Base-by-base conservation (phyloP, 257 asterid genomes). In the Ilex asprella region DNA sequence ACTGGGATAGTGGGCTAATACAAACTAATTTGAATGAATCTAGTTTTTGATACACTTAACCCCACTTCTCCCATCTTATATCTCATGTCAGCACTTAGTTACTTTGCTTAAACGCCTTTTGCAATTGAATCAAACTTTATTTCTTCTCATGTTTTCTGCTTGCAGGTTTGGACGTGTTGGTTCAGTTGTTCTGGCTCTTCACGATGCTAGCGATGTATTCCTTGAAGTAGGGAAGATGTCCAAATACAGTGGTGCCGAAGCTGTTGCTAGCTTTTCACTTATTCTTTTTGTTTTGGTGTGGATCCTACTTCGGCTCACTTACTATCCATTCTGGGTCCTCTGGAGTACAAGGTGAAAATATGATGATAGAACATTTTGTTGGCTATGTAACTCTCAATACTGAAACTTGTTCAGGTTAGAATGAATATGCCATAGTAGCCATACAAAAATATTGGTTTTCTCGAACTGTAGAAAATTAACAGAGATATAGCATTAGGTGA, bases 141-240 rank as follows among this genome's bases (percentile, higher is more conserved):
- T 56, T 30, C n/a, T 31, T 30, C 54, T 15, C 30, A 41, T 43
- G 2, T 61, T 54, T 57, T 14, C 14, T 3, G 16, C 57, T 32
- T 77, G 77, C 84, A 91, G 98, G 76, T 91, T 88, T 82, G 94
- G 79, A 46, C 94, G 96, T 27, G 90, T 65, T 6, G 98, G 98
- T 62, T 86, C 98, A 13, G 61, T 91, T 56, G 80, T 88, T 70
- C 77, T 91, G 72, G 96, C 98, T 62, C 88, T 91, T 69, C 98
- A 91, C 63, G 98, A 91, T 82, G 98, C 90, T 55, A 86, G 88
- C 16, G 98, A 91, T 75, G 75, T 88, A 32, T 84, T 91, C 69
- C 81, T 91, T 59, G 98, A 88, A 80, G 71, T 88, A 3, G 98
- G 92, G 41, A 91, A 91, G 82, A 91, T 91, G 96, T 91, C 98